Percentiles rank a stretch among this genome's conserved stretches.
Evolutionary conservation across 352 stramenopile genomes (phyloP).

Genomic region (Phytophthora litchii): DNA sequence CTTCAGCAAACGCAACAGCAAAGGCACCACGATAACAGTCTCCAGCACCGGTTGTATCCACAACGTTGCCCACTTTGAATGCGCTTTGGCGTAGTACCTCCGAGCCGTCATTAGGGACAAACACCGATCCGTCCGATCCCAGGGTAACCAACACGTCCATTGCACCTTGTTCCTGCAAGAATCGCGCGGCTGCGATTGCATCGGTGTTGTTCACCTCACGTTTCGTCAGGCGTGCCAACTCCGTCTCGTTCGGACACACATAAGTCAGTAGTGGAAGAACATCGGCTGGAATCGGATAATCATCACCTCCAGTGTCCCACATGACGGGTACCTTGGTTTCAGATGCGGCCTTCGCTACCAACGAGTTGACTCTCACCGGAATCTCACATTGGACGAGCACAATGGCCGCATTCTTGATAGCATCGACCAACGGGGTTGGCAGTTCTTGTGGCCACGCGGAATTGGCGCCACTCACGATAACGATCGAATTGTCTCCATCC

Average conservation of each 20-base stretch:
- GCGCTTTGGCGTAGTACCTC: slow-evolving; percentile 43
- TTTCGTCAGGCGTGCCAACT: slow-evolving; percentile 51
- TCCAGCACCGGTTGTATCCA: slow-evolving; percentile 73
- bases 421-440: slow-evolving; percentile 30
- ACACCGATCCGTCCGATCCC: slow-evolving; percentile 59
- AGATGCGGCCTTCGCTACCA: slow-evolving; percentile 47
- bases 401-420: slow-evolving; percentile 48
- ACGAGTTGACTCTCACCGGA: slow-evolving; percentile 48
- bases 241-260: slow-evolving; percentile 72
- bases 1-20: slow-evolving; percentile 52
- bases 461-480: slow-evolving; percentile 77
- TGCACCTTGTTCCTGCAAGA: slow-evolving; percentile 48
- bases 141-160: slow-evolving; percentile 67
- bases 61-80: slow-evolving; percentile 55
- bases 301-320: too few species aligned
- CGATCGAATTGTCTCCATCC: slow-evolving; percentile 78
- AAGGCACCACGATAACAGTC: slow-evolving; percentile 76
- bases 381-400: slow-evolving; percentile 75
- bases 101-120: slow-evolving; percentile 40
- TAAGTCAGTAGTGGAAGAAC: slow-evolving; percentile 55
- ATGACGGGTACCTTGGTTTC: too few species aligned
- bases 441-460: slow-evolving; percentile 53
- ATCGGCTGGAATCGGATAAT: slow-evolving; percentile 14
- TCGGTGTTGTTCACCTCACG: slow-evolving; percentile 37
- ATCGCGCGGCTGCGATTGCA: slow-evolving; percentile 46